Percentiles rank a stretch among this genome's conserved stretches.
Evolutionary conservation across 306 rosid genomes (phyloP).

Genomic region (Corylus americana): DNA sequence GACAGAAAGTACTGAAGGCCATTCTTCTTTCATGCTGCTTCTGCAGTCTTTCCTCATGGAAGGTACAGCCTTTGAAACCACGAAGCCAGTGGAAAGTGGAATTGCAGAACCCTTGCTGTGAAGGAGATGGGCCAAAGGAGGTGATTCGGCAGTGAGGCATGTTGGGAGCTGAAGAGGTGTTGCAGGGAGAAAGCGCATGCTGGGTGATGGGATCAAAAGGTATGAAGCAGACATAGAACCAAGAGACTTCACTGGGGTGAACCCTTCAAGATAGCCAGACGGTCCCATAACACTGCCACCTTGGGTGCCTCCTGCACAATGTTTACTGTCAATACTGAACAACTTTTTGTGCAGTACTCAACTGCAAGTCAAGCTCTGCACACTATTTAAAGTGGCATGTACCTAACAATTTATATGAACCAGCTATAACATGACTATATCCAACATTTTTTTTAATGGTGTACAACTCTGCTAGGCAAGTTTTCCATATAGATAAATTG

Average conservation of each 20-base stretch:
- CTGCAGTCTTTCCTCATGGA: conserved; percentile 80
- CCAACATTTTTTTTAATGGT: not conserved
- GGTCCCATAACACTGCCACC: conserved; percentile 40
- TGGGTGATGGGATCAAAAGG: conserved; percentile 90
- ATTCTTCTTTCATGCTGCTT: conserved; percentile 82
- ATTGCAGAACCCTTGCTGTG: conserved; percentile 98
- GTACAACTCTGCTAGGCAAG: not conserved
- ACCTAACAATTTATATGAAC: not conserved
- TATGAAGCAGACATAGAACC: conserved; percentile 82
- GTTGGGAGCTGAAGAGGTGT: conserved; percentile 90
- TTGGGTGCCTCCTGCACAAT: conserved; percentile 54
- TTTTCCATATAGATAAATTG: not conserved
- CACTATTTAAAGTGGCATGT: not conserved
- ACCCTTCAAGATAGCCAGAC: conserved; percentile 76
- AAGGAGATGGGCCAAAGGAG: conserved; percentile 96
- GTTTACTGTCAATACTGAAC: conserved; percentile 18
- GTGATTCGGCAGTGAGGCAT: conserved; percentile 98
- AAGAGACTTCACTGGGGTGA: conserved; percentile 95
- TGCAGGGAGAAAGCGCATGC: conserved; percentile 94
- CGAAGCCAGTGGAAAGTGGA: conserved; percentile 88
- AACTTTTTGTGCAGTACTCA: conserved; percentile 2
- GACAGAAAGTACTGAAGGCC: conserved; percentile 89
- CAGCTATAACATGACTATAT: not conserved
- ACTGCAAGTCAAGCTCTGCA: not conserved
- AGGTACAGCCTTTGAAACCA: conserved; percentile 89